Percentiles rank a stretch among this genome's conserved stretches.
These are phyloP conservation scores for Clarireedia hainanense DNA, from an alignment of 2,329 filamentous ascomycete species.

Conservation along the genomic window DNA sequence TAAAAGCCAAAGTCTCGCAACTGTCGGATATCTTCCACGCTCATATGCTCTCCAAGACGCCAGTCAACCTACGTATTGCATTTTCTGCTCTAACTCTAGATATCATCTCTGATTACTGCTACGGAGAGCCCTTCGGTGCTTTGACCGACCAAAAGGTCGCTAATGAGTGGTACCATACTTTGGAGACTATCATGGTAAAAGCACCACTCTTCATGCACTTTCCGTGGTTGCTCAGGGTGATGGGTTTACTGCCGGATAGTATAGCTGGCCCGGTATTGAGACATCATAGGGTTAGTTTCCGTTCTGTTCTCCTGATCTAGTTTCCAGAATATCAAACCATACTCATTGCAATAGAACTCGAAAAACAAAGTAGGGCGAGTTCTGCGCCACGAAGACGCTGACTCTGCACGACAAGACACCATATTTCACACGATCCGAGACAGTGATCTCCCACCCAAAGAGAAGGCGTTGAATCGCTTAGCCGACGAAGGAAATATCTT, in stretches of 20 bases:
- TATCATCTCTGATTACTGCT: slow-evolving; percentile 24
- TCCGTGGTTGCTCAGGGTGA: not conserved
- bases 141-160: slow-evolving; percentile 9
- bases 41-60: slow-evolving; percentile 3
- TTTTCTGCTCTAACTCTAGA: slow-evolving; percentile 16
- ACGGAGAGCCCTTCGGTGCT: slow-evolving; percentile 16
- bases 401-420: slow-evolving; percentile 12
- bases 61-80: not conserved
- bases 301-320: not conserved
- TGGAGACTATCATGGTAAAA: not conserved
- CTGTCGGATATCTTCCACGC: slow-evolving; percentile 8
- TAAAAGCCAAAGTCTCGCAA: slow-evolving; percentile 14
- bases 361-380: slow-evolving; percentile 18
- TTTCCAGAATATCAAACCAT: slow-evolving; percentile 28
- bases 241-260: not conserved
- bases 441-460: slow-evolving; percentile 26
- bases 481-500: slow-evolving; percentile 29
- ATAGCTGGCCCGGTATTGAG: slow-evolving; percentile 7
- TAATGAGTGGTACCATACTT: slow-evolving; percentile 1
- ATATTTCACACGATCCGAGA: slow-evolving; percentile 23
- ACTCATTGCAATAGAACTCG: slow-evolving; percentile 19
- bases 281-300: not conserved
- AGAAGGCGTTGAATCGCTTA: slow-evolving; percentile 30
- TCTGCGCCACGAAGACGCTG: not conserved
- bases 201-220: not conserved